Evolutionary conservation across 2,329 filamentous ascomycete genomes (phyloP).

Genomic region (Sarocladium strictum): DNA sequence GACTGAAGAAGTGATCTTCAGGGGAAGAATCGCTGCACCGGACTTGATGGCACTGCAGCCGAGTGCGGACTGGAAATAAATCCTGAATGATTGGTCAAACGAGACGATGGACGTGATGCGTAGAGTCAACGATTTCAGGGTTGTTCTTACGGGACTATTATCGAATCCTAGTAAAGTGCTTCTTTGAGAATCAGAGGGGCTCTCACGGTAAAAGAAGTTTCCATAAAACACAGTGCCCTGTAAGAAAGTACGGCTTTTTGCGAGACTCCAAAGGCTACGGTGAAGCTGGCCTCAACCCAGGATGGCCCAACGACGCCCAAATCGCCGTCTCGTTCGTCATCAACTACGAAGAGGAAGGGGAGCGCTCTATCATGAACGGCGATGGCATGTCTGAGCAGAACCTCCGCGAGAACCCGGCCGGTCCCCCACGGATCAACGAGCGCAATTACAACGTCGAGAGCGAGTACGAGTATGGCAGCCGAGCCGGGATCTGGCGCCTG

Average conservation of each 20-base stretch:
- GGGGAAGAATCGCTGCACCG: conserved; percentile 22
- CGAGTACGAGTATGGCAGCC: conserved; percentile 46
- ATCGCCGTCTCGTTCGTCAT: conserved; percentile 40
- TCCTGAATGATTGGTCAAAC: background rate
- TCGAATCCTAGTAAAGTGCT: too few species aligned
- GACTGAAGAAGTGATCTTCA: conserved; percentile 21
- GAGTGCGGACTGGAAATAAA: conserved; percentile 27
- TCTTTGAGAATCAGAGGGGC: too few species aligned
- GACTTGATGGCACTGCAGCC: conserved; percentile 21
- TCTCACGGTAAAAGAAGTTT: conserved; percentile 21
- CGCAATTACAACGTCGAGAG: conserved; percentile 40
- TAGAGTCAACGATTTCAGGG: too few species aligned
- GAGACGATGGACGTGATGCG: too few species aligned
- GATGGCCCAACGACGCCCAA: conserved; percentile 35
- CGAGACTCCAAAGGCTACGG: conserved; percentile 34
- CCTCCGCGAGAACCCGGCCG: conserved; percentile 32
- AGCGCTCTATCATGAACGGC: conserved; percentile 30
- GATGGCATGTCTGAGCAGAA: conserved; percentile 31
- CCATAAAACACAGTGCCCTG: conserved; percentile 23
- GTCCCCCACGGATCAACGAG: conserved; percentile 28
- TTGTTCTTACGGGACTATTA: background rate
- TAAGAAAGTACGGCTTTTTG: conserved; percentile 21
- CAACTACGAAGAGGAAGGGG: conserved; percentile 37
- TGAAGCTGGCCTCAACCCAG: conserved; percentile 27
- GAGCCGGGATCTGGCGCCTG: conserved; percentile 43